These are phyloP conservation scores for Gnetum montanum DNA, from an alignment of 75 land plant genomes.

Conservation along the genomic window DNA sequence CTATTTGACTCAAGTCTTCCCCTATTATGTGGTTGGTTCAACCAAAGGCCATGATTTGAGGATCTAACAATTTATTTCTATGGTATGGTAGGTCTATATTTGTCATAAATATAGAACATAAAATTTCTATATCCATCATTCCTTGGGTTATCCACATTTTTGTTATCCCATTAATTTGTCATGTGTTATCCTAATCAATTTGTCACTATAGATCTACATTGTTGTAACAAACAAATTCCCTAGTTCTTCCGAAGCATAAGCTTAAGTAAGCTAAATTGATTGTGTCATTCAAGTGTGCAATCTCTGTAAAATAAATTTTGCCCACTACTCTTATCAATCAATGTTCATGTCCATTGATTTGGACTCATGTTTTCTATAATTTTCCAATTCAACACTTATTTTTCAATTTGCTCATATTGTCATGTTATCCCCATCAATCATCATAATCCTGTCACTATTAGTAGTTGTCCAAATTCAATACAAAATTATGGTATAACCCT, in stretches of 20 bases:
- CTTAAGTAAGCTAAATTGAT: not conserved
- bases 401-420: too few species aligned
- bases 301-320: too few species aligned
- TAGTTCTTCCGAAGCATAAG: not conserved
- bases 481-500: too few species aligned
- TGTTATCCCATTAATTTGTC: not conserved
- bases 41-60: not conserved
- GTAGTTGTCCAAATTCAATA: too few species aligned
- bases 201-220: not conserved
- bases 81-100: not conserved
- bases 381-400: too few species aligned
- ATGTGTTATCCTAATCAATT: not conserved
- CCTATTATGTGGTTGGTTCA: not conserved
- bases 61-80: not conserved
- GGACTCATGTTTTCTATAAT: too few species aligned
- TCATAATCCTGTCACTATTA: too few species aligned
- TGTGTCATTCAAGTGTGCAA: not conserved
- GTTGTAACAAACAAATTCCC: not conserved
- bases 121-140: not conserved
- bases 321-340: too few species aligned
- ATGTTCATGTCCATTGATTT: not conserved
- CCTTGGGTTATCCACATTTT: not conserved
- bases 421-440: too few species aligned
- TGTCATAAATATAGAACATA: not conserved
- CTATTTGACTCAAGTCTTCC: not conserved